A percentile compares a stretch with the other conserved stretches of the same genome.
Evolutionary conservation across 306 rosid species (phyloP).

Genomic region (Vicia sativa): DNA sequence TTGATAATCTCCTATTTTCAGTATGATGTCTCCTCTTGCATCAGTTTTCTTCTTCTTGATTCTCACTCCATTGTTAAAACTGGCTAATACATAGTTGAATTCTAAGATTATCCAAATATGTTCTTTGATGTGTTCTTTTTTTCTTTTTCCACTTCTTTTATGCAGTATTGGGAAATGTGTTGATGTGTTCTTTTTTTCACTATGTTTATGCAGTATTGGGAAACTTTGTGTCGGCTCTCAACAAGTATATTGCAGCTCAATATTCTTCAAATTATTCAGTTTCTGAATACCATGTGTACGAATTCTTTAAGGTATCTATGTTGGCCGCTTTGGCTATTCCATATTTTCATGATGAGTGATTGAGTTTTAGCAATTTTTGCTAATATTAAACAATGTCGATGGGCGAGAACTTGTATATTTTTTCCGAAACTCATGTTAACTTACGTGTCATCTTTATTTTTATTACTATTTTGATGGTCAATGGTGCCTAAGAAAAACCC

Average conservation of each 20-base stretch:
- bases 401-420: conserved; percentile 13
- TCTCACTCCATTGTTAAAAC: conserved; percentile 17
- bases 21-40: not conserved
- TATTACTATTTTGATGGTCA: not conserved
- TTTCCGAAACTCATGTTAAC: not conserved
- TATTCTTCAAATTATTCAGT: conserved; percentile 73
- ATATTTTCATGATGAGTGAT: conserved; percentile 17
- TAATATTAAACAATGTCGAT: not conserved
- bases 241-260: conserved; percentile 83
- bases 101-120: conserved; percentile 23
- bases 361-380: not conserved
- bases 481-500: not conserved
- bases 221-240: conserved; percentile 87
- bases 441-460: not conserved
- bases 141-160: no score
- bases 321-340: conserved; percentile 22
- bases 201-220: conserved; percentile 66
- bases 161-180: conserved; percentile 83
- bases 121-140: conserved; percentile 32
- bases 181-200: no score
- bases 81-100: not conserved
- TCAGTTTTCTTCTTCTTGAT: conserved; percentile 12
- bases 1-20: conserved; percentile 3
- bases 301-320: conserved; percentile 84
- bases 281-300: conserved; percentile 90